Evolutionary conservation across 306 rosid species (phyloP).

Genomic region (Cicer judaicum): DNA sequence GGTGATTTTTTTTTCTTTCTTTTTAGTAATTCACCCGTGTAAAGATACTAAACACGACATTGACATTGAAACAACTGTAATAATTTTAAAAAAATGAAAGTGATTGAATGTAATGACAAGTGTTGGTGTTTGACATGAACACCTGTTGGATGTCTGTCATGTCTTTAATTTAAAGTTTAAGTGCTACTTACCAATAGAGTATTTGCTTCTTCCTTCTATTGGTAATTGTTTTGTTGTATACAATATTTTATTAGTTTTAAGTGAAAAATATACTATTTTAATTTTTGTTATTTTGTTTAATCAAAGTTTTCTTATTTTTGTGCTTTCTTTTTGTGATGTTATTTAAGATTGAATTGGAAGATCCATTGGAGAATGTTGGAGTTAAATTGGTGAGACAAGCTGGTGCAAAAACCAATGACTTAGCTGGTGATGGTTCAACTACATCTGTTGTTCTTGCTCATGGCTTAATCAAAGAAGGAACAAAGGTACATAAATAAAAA

Average conservation of each 20-base stretch:
- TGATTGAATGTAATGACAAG: no score
- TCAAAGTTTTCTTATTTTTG: slow-evolving; percentile 13
- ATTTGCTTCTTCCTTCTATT: neutral
- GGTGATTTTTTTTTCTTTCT: slow-evolving; percentile 42
- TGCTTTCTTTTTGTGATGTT: slow-evolving; percentile 1
- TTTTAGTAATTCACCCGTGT: neutral
- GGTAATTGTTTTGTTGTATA: neutral
- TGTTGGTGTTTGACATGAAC: no score
- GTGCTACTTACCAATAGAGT: no score
- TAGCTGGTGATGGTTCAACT: slow-evolving; percentile 95
- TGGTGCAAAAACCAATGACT: slow-evolving; percentile 90
- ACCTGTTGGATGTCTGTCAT: no score
- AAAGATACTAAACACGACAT: no score
- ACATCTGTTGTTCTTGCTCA: slow-evolving; percentile 90
- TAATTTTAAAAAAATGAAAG: no score
- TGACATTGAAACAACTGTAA: no score
- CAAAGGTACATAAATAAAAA: slow-evolving; percentile 62
- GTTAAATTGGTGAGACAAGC: slow-evolving; percentile 98
- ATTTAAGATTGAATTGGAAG: slow-evolving; percentile 86
- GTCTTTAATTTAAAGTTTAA: no score
- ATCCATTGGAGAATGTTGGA: slow-evolving; percentile 90
- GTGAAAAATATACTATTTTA: neutral
- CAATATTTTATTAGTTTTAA: neutral
- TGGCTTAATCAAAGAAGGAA: slow-evolving; percentile 90
- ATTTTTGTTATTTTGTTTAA: neutral